phyloP scores from a whole-genome alignment of 1,139 yeast genomes.

The Scheffersomyces illinoinensis region DNA sequence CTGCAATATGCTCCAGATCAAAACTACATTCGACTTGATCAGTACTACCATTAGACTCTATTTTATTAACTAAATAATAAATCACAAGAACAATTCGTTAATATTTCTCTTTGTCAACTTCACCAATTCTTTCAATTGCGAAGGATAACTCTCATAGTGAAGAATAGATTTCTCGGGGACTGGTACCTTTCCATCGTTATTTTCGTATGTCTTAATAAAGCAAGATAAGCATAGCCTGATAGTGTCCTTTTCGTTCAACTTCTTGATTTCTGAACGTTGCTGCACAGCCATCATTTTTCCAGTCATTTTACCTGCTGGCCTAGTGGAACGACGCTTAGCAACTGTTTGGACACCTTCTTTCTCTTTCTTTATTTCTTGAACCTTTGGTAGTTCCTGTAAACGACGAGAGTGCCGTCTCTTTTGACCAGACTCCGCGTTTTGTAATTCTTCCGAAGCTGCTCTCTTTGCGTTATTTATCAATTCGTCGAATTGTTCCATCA shows the following conservation, averaged over 20 bases:
- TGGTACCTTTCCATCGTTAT: conserved; percentile 9
- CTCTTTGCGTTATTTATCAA: conserved; percentile 10
- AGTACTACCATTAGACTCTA: conserved; percentile 3
- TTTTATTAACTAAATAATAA: conserved; percentile 5
- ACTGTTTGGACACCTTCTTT: background rate
- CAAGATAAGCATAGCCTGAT: conserved; percentile 22
- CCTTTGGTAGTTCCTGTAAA: background rate
- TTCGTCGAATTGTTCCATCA: conserved; percentile 5
- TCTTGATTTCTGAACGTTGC: conserved; percentile 15
- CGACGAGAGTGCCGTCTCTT: background rate
- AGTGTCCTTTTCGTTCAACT: conserved; percentile 24
- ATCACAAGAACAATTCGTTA: conserved; percentile 1
- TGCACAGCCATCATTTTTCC: conserved; percentile 17
- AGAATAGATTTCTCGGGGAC: conserved; percentile 23
- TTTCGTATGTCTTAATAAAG: conserved; percentile 13
- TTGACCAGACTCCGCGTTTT: conserved; percentile 3
- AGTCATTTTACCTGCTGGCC: background rate
- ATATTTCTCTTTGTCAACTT: conserved; percentile 9
- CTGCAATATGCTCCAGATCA: too few species aligned
- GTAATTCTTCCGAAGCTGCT: conserved; percentile 5
- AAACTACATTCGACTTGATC: background rate
- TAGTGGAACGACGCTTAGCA: background rate
- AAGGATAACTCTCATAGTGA: conserved; percentile 21
- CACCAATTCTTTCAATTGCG: conserved; percentile 18
- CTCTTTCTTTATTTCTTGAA: background rate